These are phyloP conservation scores for Rhizopogon vinicolor DNA, from an alignment of 768 basidiomycete genomes.

Conservation along the genomic window DNA sequence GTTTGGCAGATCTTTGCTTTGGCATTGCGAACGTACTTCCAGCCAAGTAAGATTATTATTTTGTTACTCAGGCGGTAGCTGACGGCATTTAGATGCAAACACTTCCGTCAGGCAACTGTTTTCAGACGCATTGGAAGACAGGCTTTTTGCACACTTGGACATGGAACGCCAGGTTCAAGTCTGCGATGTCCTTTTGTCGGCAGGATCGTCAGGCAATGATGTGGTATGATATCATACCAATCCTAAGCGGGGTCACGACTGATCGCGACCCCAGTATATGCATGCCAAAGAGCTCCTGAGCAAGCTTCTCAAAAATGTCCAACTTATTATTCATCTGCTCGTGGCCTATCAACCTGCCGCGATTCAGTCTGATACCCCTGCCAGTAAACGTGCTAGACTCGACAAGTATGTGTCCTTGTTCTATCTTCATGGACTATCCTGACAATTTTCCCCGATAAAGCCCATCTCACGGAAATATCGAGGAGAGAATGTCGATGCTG, in stretches of 20 bases:
- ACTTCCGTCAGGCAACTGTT: conserved; percentile 36
- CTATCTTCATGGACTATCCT: not conserved
- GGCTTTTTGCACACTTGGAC: conserved; percentile 51
- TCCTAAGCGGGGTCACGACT: not conserved
- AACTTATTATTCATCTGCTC: conserved; percentile 51
- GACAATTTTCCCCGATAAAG: not conserved
- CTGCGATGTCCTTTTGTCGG: conserved; percentile 51
- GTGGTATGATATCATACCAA: conserved; percentile 33
- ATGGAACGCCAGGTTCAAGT: conserved; percentile 51
- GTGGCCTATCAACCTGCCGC: conserved; percentile 41
- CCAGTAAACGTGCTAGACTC: conserved; percentile 61
- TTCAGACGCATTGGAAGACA: conserved; percentile 42
- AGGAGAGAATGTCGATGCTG: conserved; percentile 42
- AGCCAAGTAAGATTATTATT: conserved; percentile 34
- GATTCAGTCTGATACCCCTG: conserved; percentile 38
- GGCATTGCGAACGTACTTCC: conserved; percentile 40
- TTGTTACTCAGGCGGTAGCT: not conserved
- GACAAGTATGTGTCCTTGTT: conserved; percentile 36
- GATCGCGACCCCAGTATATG: conserved; percentile 31
- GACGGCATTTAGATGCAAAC: conserved; percentile 32
- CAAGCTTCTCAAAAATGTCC: conserved; percentile 43
- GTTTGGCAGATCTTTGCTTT: conserved; percentile 48
- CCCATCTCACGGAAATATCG: conserved; percentile 22
- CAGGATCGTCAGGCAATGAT: conserved; percentile 42
- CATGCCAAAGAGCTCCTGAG: conserved; percentile 47